Percentiles rank a stretch among this genome's conserved stretches.
Evolutionary conservation across 1,284 basidiomycete species (phyloP).

Genomic region (Apiotrichum mycotoxinovorans): DNA sequence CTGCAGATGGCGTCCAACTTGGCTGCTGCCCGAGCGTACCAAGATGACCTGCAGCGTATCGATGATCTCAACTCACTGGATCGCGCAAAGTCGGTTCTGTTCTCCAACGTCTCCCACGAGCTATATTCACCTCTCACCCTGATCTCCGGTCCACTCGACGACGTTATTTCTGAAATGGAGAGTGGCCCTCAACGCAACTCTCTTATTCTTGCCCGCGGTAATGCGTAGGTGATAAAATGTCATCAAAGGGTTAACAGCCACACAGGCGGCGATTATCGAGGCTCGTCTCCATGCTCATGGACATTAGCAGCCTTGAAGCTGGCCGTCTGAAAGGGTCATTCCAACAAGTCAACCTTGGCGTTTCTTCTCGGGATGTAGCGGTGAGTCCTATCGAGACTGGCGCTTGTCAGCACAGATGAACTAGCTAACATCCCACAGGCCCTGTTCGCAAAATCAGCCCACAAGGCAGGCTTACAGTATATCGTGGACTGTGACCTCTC

Average conservation of each 20-base stretch:
- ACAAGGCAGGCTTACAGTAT: conserved; percentile 39
- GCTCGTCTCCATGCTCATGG: conserved; percentile 42
- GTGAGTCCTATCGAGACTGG: too few species aligned
- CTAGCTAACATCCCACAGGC: conserved; percentile 2
- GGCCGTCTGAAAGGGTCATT: conserved; percentile 44
- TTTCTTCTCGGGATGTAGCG: conserved; percentile 47
- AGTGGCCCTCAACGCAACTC: neutral
- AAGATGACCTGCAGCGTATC: conserved; percentile 35
- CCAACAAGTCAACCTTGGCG: conserved; percentile 43
- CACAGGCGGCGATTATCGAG: too few species aligned
- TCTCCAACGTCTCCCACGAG: conserved; percentile 47
- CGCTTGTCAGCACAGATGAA: too few species aligned
- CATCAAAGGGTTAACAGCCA: too few species aligned
- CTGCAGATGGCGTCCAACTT: conserved; percentile 15
- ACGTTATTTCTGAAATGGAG: conserved; percentile 32
- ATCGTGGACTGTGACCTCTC: conserved; percentile 42
- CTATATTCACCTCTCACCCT: conserved; percentile 48
- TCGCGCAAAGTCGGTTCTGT: conserved; percentile 45
- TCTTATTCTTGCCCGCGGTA: conserved; percentile 41
- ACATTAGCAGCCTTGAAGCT: conserved; percentile 42
- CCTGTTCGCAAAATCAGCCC: conserved; percentile 44
- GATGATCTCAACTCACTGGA: conserved; percentile 50
- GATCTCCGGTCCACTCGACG: conserved; percentile 43
- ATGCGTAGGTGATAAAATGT: conserved; percentile 22
- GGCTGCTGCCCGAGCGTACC: conserved; percentile 23